Evolutionary conservation across 495 filamentous ascomycete genomes (phyloP).

Genomic region (Ramalina intermedia): DNA sequence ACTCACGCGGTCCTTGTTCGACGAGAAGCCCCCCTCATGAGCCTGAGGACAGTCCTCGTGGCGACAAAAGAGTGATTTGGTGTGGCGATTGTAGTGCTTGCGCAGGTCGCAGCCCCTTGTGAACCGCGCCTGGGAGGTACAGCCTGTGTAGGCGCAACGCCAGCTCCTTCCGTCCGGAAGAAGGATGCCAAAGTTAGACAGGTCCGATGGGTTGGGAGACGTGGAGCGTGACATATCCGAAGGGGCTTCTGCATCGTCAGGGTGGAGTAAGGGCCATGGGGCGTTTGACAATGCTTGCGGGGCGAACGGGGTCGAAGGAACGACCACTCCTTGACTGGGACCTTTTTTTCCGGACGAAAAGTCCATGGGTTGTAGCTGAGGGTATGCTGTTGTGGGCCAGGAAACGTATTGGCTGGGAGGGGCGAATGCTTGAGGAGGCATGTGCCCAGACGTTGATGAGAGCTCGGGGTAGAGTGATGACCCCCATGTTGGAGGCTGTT

Average conservation of each 20-base stretch:
- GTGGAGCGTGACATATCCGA: slow-evolving; percentile 12
- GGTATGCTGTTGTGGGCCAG: slow-evolving; percentile 5
- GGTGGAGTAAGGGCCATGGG: slow-evolving; percentile 12
- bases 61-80: slow-evolving; percentile 48
- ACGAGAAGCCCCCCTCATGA: slow-evolving; percentile 42
- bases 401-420: slow-evolving; percentile 6
- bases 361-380: background rate
- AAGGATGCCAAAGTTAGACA: slow-evolving; percentile 20
- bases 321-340: background rate
- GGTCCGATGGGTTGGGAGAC: slow-evolving; percentile 18
- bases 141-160: slow-evolving; percentile 44
- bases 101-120: slow-evolving; percentile 48
- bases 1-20: slow-evolving; percentile 41
- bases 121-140: slow-evolving; percentile 40
- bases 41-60: slow-evolving; percentile 45
- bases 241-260: slow-evolving; percentile 10
- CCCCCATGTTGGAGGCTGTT: background rate
- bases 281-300: slow-evolving; percentile 2
- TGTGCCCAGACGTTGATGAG: background rate
- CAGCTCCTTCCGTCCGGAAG: slow-evolving; percentile 31
- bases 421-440: slow-evolving; percentile 1
- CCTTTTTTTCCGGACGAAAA: slow-evolving; percentile 1
- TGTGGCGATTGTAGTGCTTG: slow-evolving; percentile 50
- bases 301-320: slow-evolving; percentile 13
- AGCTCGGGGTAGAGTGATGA: slow-evolving; percentile 1